Base-by-base conservation (phyloP, 345 rosid genomes). In the Syzygium aromaticum region DNA sequence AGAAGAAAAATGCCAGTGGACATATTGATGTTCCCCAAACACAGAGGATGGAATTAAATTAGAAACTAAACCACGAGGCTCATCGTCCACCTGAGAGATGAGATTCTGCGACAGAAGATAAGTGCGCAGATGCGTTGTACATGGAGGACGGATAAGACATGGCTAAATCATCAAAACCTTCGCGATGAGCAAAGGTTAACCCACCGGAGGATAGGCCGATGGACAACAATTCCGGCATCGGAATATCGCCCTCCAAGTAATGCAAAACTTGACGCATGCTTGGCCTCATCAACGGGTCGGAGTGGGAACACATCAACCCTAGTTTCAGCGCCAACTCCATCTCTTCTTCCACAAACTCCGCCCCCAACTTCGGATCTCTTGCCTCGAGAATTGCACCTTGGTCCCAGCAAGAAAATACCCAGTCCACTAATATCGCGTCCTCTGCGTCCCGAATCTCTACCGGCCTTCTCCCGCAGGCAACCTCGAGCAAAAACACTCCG, bases 31-130 rank as follows among this genome's bases (percentile, higher is more conserved):
- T 40, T 40, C 43, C 43, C 43, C 43, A 40, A 40, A 40, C 43
- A 40, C 43, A 5, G 27, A 11, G 59, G 27, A n/a, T 61, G 33
- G 73, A 61, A 13, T 28, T 61, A 61, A n/a, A 61, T 61, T 61
- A 61, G 33, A n/a, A n/a, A 61, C 73, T 28, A 59, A 59, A 27
- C 67, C 67, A 27, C 2, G 30, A 59, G 67, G 16, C 16, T 92
- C 91, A 93, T 51, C 95, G 89, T 25, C 95, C 98, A 1, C 92
- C 93, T 1, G 96, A 93, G 59, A 95, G 94, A n/a, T 85, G 91
- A 21, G 96, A 94, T n/a, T 88, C 94, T 40, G 90, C 90, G 6
- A 92, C 77, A 54, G 95, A 90, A 57, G 94, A 89, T 16, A 93
- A 64, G 17, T 86, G 73, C 2, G 93, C 86, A 85, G 87, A 91